Base-by-base conservation (phyloP, 2,329 filamentous ascomycete species). In the Colletotrichum melonis region DNA sequence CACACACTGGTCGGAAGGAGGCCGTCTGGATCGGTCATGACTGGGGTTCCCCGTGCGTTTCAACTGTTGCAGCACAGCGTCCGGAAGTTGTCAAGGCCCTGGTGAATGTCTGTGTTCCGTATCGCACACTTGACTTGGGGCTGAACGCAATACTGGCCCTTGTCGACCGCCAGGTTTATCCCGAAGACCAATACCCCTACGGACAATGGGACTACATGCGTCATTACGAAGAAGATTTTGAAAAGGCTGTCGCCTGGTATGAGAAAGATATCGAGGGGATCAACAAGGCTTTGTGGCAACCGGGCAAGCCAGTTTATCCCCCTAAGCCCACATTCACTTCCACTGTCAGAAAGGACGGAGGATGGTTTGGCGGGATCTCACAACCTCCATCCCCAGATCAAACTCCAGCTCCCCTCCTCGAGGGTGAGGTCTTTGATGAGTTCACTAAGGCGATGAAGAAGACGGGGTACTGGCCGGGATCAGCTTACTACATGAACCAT, bases 391-490 rank as follows among this genome's bases (percentile, higher is more conserved):
- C 58, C 35, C 49, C 67, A n/a, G 59, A 60, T 24, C 30, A 73
- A 30, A 24, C 7, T 3, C 54, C 70, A 22, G 7, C 64, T 1
- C 55, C 63, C 59, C 59, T 38, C 42, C 16, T 59, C 4, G 66
- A 73, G 16, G 69, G 59, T 46, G 66, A 66, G 73, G 92, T 91
- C 16, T 88, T 92, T 2, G 94, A 97, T 84, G 90, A 90, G 62
- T 91, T 99, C 63, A 92, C 94, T 1, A 88, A 89, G 7, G 93
- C 98, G 80, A 97, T 97, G 77, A 97, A 99, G 84, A 98, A 96
- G 95, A 91, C 92, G 74, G 92, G 92, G 77, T 99, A 99, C 85
- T 59, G 59, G 24, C 66, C 66, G 30, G 54, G 66, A 1, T 64
- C 69, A 32, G n/a, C 63, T 2, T 73, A 73, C 75, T 88, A 88